Percentiles rank a stretch among this genome's conserved stretches.
These are phyloP conservation scores for Diaporthe sp. DNA, from an alignment of 2,329 filamentous ascomycete genomes.

Conservation along the genomic window DNA sequence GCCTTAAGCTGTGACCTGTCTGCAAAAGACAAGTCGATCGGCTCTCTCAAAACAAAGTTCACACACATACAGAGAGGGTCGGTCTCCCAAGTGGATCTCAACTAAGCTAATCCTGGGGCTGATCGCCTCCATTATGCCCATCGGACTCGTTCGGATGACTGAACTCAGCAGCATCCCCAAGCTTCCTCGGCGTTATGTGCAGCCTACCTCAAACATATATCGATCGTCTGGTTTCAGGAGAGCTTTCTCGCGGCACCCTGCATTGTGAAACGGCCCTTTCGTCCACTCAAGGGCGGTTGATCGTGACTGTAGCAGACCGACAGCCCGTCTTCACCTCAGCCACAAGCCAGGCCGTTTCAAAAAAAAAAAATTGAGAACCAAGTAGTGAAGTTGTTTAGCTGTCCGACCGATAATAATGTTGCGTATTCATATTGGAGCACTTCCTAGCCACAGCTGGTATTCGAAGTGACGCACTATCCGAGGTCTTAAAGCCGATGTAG, in stretches of 20 bases:
- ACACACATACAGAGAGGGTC: neutral
- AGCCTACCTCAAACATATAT: constrained; percentile 7
- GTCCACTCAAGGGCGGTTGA: neutral
- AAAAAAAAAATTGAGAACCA: neutral
- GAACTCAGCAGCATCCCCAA: neutral
- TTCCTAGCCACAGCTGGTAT: neutral
- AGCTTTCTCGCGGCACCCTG: constrained; percentile 14
- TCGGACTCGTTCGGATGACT: constrained; percentile 15
- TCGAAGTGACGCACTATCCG: neutral
- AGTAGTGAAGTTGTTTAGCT: neutral
- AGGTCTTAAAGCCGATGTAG: neutral
- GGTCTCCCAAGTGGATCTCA: neutral
- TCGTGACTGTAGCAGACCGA: neutral
- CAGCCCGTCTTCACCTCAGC: neutral
- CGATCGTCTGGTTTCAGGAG: constrained; percentile 16
- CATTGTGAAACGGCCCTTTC: constrained; percentile 16
- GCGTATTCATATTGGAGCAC: neutral
- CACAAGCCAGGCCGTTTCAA: neutral
- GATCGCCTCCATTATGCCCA: constrained; percentile 7
- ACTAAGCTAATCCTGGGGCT: neutral
- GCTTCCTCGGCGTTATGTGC: neutral
- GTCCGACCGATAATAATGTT: neutral
- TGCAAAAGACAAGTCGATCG: neutral
- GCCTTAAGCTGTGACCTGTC: neutral
- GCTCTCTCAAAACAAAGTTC: neutral